Evolutionary conservation across 768 basidiomycete genomes (phyloP).

Genomic region (Mycena olivaceomarginata): DNA sequence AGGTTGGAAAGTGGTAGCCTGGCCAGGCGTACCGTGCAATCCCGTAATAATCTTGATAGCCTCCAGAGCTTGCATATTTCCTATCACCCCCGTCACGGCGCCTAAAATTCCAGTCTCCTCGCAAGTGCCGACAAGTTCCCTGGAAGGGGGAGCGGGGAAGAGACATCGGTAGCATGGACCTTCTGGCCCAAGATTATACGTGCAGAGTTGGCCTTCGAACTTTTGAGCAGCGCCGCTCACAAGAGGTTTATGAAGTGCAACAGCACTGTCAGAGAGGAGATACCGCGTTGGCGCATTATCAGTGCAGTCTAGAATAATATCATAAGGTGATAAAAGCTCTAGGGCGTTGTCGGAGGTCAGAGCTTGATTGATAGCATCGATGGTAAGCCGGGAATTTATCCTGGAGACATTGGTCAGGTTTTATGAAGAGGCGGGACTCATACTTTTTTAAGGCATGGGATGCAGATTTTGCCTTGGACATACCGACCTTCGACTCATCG

Average conservation of each 20-base stretch:
- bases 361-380: slow-evolving; percentile 73
- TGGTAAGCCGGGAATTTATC: slow-evolving; percentile 80
- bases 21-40: slow-evolving; percentile 70
- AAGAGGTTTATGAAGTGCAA: slow-evolving; percentile 85
- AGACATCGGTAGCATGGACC: slow-evolving; percentile 97
- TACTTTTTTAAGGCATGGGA: slow-evolving; percentile 81
- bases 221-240: slow-evolving; percentile 95
- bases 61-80: slow-evolving; percentile 92
- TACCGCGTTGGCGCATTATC: slow-evolving; percentile 96
- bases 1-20: background rate
- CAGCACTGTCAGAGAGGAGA: slow-evolving; percentile 91
- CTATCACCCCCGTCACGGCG: slow-evolving; percentile 92
- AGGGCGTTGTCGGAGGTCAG: slow-evolving; percentile 80
- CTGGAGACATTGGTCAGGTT: slow-evolving; percentile 61
- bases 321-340: slow-evolving; percentile 76
- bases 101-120: slow-evolving; percentile 94
- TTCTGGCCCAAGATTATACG: slow-evolving; percentile 79
- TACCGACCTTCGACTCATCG: slow-evolving; percentile 82
- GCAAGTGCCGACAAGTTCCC: slow-evolving; percentile 82
- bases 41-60: slow-evolving; percentile 87
- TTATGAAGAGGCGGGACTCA: background rate
- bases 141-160: slow-evolving; percentile 88
- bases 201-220: slow-evolving; percentile 87
- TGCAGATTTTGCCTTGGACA: slow-evolving; percentile 90
- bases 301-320: slow-evolving; percentile 94